Evolutionary conservation across 495 filamentous ascomycete genomes (phyloP).

Genomic region (Aspergillus leporis): DNA sequence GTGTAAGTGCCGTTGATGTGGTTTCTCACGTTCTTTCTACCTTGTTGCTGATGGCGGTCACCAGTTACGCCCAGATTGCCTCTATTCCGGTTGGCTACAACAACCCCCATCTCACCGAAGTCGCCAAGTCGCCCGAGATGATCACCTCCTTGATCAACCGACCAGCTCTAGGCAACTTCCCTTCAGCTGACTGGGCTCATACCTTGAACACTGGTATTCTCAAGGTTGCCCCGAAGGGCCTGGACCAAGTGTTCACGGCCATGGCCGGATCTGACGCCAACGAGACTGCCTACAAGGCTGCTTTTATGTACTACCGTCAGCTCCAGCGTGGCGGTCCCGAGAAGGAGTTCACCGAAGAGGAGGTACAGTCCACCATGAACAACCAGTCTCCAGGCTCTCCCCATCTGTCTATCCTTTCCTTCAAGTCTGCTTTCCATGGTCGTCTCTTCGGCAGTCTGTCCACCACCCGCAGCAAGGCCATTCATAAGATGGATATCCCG

Average conservation of each 20-base stretch:
- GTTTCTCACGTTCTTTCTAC: constrained; percentile 6
- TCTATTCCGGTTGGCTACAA: constrained; percentile 98
- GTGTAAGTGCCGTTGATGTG: constrained; percentile 56
- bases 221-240: constrained; percentile 83
- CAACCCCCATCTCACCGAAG: constrained; percentile 76
- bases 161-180: constrained; percentile 95
- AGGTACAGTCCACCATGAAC: constrained; percentile 75
- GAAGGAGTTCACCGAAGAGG: constrained; percentile 82
- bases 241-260: constrained; percentile 96
- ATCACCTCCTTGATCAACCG: constrained; percentile 84
- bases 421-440: constrained; percentile 93
- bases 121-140: constrained; percentile 77
- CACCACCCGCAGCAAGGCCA: constrained; percentile 93
- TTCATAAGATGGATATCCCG: constrained; percentile 98
- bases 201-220: constrained; percentile 87
- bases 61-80: constrained; percentile 89
- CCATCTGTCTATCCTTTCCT: constrained; percentile 85
- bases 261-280: constrained; percentile 97
- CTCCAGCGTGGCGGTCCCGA: constrained; percentile 79
- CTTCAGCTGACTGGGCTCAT: constrained; percentile 82
- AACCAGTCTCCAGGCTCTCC: constrained; percentile 85
- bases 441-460: constrained; percentile 90
- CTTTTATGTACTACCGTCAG: constrained; percentile 96
- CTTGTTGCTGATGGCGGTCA: constrained; percentile 9
- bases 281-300: constrained; percentile 98